Evolutionary conservation across 2,329 filamentous ascomycete species (phyloP), one percentile per base, ranked within the genome.

Genomic region (Mollisia scopiformis): DNA sequence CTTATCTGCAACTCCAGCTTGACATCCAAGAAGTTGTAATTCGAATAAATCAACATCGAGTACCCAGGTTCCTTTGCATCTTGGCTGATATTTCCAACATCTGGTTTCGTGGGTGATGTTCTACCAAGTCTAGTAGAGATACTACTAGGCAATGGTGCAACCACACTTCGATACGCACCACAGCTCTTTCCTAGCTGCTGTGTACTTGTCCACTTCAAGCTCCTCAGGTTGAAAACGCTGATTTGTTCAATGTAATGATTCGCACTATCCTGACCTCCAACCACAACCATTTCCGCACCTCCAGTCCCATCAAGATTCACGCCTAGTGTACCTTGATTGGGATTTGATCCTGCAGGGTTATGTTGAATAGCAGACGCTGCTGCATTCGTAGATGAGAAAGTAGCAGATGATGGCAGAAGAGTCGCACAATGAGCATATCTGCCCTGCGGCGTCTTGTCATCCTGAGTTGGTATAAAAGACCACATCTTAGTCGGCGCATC

Each of bases 241-340:
- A 99, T 96, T 76, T 99, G 93, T 76, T 99, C 94, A 68, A 99
- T 99, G 73, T 99, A 99, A 75, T 97, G 93, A 75, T 99, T 99
- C n/a, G 90, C 89, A 57, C 91, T 95, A 72, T 99, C 95, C 75
- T 99, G 95, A 0, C 95, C 95, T 62, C 95, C 95, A 7, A 98
- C 93, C 14, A 99, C 89, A 6, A 99, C 86, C 94, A 99, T 97
- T 75, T 99, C 94, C 1, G 95, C 92, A 31, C 95, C 95, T 16
- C 95, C 95, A 21, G 87, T 87, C 0, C 95, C 94, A 75, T 99
- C 93, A 62, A 98, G 88, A 64, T 90, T 90, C 60, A 97, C 89
- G 2, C 94, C 94, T 59, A 97, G 88, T 2, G 90, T 86, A 16
- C 94, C 94, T 72, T 95, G 91, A 72, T 97, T 95, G 2, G 92